Conservation (phyloP, 2,329 filamentous ascomycete species). For the Microascus cirrosus region DNA sequence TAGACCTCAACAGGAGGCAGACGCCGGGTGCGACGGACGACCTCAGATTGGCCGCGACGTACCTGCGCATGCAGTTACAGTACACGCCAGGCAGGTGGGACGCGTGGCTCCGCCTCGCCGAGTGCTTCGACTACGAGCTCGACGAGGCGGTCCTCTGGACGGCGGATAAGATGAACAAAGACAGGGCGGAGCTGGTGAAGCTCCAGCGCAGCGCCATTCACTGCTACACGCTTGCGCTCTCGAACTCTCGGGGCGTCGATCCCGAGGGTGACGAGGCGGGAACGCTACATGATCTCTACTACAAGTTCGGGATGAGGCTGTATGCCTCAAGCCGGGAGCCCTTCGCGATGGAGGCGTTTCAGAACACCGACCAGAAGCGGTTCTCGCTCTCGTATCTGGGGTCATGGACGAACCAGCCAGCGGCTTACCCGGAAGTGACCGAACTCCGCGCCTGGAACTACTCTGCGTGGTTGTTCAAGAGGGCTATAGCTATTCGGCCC, state of each 20-base stretch:
- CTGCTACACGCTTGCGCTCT: slow-evolving; percentile 56
- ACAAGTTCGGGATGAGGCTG: slow-evolving; percentile 50
- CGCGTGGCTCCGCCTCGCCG: slow-evolving; percentile 79
- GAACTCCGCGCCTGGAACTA: slow-evolving; percentile 53
- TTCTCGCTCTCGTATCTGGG: slow-evolving; percentile 43
- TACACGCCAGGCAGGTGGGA: slow-evolving; percentile 78
- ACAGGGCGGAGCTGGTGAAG: slow-evolving; percentile 60
- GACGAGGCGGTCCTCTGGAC: slow-evolving; percentile 84
- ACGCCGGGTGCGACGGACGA: slow-evolving; percentile 74
- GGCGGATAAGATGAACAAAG: slow-evolving; percentile 83
- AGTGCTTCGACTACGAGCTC: slow-evolving; percentile 78
- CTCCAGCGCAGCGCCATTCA: slow-evolving; percentile 75
- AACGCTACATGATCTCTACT: slow-evolving; percentile 45
- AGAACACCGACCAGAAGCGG: slow-evolving; percentile 42
- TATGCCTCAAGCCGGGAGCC: slow-evolving; percentile 52
- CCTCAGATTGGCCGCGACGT: slow-evolving; percentile 68
- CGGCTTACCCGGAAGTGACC: slow-evolving; percentile 43
- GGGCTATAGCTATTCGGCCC: slow-evolving; percentile 41
- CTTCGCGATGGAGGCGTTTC: slow-evolving; percentile 51
- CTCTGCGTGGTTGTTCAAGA: slow-evolving; percentile 42
- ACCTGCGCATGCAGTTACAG: slow-evolving; percentile 71
- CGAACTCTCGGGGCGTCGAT: slow-evolving; percentile 37
- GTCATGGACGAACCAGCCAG: slow-evolving; percentile 38
- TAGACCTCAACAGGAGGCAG: slow-evolving; percentile 61
- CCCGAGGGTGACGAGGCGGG: slow-evolving; percentile 30